phyloP scores from a whole-genome alignment of 2,329 filamentous ascomycete species.

The Acephala macrosclerotiorum region DNA sequence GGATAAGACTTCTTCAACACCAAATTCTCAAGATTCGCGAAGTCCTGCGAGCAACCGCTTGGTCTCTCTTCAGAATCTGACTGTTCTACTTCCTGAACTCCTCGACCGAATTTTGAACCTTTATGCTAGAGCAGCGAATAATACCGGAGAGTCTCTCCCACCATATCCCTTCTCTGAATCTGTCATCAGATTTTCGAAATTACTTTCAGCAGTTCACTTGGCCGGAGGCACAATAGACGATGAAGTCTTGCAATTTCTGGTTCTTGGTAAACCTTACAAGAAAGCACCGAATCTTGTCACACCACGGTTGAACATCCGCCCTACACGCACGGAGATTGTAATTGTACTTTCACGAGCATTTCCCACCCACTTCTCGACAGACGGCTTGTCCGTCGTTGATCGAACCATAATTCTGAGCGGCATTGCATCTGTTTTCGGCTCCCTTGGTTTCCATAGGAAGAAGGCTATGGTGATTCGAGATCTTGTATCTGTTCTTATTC shows the following conservation, averaged over 20 bases:
- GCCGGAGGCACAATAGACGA: constrained; percentile 68
- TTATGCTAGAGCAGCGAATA: constrained; percentile 71
- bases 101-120: constrained; percentile 77
- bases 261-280: constrained; percentile 66
- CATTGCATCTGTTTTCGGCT: constrained; percentile 84
- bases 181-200: constrained; percentile 75
- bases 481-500: constrained; percentile 81
- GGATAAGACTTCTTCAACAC: constrained; percentile 41
- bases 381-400: constrained; percentile 76
- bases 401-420: constrained; percentile 82
- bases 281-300: constrained; percentile 53
- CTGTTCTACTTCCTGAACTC: constrained; percentile 72
- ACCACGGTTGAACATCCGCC: constrained; percentile 62
- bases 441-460: constrained; percentile 83
- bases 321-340: constrained; percentile 68
- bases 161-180: constrained; percentile 76
- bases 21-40: constrained; percentile 36
- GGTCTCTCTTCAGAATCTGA: constrained; percentile 57
- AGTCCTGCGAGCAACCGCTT: constrained; percentile 44
- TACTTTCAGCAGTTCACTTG: constrained; percentile 72
- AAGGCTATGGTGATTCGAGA: constrained; percentile 91
- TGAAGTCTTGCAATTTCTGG: constrained; percentile 68
- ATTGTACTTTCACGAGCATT: constrained; percentile 73
- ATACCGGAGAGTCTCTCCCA: constrained; percentile 72
- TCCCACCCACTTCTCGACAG: constrained; percentile 68